phyloP scores from a whole-genome alignment of 257 asterid genomes.

The Solanum bulbocastanum region DNA sequence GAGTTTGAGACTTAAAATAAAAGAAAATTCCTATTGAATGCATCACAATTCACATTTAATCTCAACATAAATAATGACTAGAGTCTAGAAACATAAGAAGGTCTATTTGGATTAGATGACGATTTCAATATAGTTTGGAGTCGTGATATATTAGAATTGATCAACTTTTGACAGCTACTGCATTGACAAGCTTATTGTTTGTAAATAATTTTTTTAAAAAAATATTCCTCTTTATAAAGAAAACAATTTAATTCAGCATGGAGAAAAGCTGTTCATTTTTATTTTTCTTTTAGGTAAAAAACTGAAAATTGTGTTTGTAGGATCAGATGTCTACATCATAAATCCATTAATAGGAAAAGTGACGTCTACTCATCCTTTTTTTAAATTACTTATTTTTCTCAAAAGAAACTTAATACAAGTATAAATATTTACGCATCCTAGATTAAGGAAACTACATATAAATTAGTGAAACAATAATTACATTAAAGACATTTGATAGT shows the following conservation, averaged over 20 bases:
- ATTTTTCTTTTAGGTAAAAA: neutral
- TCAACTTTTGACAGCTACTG: neutral
- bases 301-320: neutral
- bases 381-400: neutral
- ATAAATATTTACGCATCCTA: neutral
- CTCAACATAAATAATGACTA: fast-evolving
- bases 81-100: too few species aligned
- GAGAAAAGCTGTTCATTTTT: neutral
- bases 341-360: neutral
- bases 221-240: neutral
- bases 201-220: neutral
- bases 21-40: too few species aligned
- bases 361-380: neutral
- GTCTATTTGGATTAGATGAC: neutral
- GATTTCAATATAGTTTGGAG: neutral
- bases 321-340: neutral
- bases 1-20: too few species aligned
- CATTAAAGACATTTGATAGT: neutral
- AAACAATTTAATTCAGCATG: neutral
- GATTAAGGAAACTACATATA: neutral
- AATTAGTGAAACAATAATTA: neutral
- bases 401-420: neutral
- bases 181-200: neutral
- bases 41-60: too few species aligned
- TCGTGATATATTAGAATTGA: neutral